Base-by-base conservation (phyloP, 2,329 filamentous ascomycete species). In the Botrytis galanthina region DNA sequence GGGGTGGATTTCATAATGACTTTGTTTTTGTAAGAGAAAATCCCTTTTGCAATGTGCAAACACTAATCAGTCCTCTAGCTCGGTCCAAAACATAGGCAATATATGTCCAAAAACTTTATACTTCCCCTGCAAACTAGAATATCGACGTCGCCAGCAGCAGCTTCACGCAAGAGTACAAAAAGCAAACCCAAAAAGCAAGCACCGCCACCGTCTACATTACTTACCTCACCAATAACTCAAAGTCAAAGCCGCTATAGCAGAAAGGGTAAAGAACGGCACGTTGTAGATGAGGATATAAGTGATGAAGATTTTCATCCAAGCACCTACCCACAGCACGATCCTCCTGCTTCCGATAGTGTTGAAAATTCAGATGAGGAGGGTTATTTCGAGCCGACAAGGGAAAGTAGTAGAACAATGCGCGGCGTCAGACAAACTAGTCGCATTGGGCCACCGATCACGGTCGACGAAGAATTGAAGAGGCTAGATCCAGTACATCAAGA, bases 1-100 rank as follows among this genome's bases (percentile, higher is more conserved):
- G 81, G 75, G 84, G 83, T 61, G 84, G 88, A 7, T 95, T 97
- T 80, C 88, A 93, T 1, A 88, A 90, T 71, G 90, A 92, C 76
- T 97, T 98, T 80, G 85, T 94, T 66, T 83, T 85, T 74, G 90
- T 91, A 84, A 84, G 87, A 81, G 70, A 32, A 35, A 18, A 26
- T 4, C 32, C 22, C 59, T 20, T 32, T 0, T 16, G 35, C 18
- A 14, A 22, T 20, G 18, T 29, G n/a, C 26, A 46, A 70, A 29
- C 7, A 61, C 54, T 39, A 57, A 83, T 84, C 63, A 80, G 81
- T 39, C 60, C 48, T 37, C 44, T 74, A 82, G 81, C 76, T 80
- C 61, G 81, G 80, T 5, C 72, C 75, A 12, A 81, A 79, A 63
- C 78, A 69, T 70, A 69, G 74, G 18, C 76, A 77, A 32, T 80